These are phyloP conservation scores for Monosporozyma yasuniensis DNA, from an alignment of 805 yeast species.

Conservation along the genomic window DNA sequence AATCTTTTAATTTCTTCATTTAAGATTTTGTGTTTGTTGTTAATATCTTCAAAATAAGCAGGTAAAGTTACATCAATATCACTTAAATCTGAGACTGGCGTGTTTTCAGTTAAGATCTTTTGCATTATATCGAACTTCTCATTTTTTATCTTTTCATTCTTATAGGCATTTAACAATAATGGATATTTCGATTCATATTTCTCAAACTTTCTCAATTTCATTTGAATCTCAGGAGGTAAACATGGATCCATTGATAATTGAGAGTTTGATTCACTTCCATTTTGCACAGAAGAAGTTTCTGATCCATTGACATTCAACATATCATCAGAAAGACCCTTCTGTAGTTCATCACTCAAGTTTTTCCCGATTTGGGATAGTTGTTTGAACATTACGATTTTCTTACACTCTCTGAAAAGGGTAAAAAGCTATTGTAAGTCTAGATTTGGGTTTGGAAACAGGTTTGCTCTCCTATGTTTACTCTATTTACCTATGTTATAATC, in stretches of 20 bases:
- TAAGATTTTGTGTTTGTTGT: constrained; percentile 50
- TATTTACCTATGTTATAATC: too few relatives aligned
- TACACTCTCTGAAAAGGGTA: too few relatives aligned
- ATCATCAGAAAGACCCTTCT: constrained; percentile 33
- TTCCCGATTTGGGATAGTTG: constrained; percentile 55
- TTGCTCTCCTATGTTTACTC: background rate
- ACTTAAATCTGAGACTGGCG: constrained; percentile 68
- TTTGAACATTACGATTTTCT: constrained; percentile 37
- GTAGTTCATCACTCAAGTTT: constrained; percentile 53
- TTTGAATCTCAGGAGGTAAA: constrained; percentile 47
- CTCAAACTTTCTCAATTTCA: constrained; percentile 62
- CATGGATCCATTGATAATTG: constrained; percentile 22
- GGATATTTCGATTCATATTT: constrained; percentile 93
- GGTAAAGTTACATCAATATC: constrained; percentile 64
- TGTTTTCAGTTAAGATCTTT: constrained; percentile 59
- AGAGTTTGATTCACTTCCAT: background rate
- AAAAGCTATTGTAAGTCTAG: too few relatives aligned
- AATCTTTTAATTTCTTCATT: constrained; percentile 55
- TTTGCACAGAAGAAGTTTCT: background rate
- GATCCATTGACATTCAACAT: constrained; percentile 2
- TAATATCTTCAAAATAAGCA: constrained; percentile 58
- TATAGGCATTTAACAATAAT: constrained; percentile 71
- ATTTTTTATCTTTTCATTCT: constrained; percentile 61
- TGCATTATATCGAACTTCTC: constrained; percentile 58
- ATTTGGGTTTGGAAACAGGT: background rate